phyloP scores from a whole-genome alignment of 1,139 yeast genomes.

The Nakaseomyces delphensis region DNA sequence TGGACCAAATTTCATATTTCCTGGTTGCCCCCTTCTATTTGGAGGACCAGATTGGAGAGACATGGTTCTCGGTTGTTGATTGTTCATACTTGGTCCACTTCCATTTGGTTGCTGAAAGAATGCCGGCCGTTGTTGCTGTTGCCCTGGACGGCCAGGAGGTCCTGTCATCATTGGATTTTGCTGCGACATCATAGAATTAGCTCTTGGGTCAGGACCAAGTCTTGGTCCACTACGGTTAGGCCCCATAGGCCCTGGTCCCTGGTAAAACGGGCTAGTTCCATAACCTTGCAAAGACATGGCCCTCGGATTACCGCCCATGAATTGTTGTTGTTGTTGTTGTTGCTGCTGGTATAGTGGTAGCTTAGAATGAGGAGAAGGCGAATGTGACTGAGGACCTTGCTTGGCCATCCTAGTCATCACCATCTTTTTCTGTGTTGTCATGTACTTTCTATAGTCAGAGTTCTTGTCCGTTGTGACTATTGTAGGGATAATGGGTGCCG shows the following conservation, averaged over 20 bases:
- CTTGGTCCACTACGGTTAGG: conserved; percentile 2
- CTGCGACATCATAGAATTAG: conserved; percentile 20
- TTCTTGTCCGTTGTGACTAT: conserved; percentile 36
- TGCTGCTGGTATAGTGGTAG: conserved; percentile 16
- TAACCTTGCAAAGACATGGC: conserved; percentile 49
- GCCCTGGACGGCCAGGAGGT: conserved; percentile 12
- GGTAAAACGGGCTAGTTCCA: conserved; percentile 15
- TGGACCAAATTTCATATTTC: conserved; percentile 9
- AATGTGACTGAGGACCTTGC: conserved; percentile 17
- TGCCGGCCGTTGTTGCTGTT: conserved; percentile 5
- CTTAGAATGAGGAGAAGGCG: conserved; percentile 2
- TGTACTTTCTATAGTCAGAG: conserved; percentile 57
- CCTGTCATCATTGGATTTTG: conserved; percentile 10
- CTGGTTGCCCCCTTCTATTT: conserved; percentile 5
- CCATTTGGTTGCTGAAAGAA: conserved; percentile 5
- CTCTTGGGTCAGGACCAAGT: conserved; percentile 13
- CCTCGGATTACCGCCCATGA: conserved; percentile 33
- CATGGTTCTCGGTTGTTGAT: conserved; percentile 12
- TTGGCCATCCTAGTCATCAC: conserved; percentile 41
- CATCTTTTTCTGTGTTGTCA: conserved; percentile 59
- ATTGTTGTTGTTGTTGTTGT: conserved; percentile 23
- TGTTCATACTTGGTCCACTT: conserved; percentile 7
- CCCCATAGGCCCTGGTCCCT: conserved; percentile 3
- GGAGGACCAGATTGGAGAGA: conserved; percentile 13
- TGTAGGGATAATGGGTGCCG: conserved; percentile 71